Evolutionary conservation across 2,329 filamentous ascomycete species (phyloP).

Genomic region (Colletotrichum higginsianum): DNA sequence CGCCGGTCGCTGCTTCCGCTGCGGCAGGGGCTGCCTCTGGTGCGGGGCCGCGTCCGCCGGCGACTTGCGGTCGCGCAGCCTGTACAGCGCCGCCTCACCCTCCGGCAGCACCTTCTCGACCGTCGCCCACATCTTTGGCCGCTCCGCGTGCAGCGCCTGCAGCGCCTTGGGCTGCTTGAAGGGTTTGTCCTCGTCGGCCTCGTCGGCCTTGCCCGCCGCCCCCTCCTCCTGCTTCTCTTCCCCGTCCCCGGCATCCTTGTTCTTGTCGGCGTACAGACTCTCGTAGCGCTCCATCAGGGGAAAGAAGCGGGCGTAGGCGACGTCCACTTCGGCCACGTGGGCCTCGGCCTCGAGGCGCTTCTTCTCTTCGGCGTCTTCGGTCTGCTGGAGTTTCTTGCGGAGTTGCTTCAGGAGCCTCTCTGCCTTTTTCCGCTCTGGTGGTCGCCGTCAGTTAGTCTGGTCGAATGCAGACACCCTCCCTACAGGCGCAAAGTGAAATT

Average conservation of each 20-base stretch:
- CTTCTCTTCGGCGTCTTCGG: constrained; percentile 66
- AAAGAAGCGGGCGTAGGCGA: constrained; percentile 81
- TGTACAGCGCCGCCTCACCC: constrained; percentile 66
- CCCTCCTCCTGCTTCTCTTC: constrained; percentile 54
- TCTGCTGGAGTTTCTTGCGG: constrained; percentile 68
- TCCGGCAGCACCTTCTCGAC: constrained; percentile 76
- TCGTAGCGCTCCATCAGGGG: constrained; percentile 81
- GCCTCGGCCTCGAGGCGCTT: constrained; percentile 68
- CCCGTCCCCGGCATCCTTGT: constrained; percentile 56
- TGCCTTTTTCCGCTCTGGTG: constrained; percentile 80
- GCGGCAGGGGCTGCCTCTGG: constrained; percentile 33
- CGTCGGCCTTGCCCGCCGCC: constrained; percentile 55
- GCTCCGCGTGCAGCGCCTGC: constrained; percentile 58
- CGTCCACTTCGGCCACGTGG: constrained; percentile 80
- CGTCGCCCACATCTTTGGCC: constrained; percentile 76
- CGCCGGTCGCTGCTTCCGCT: constrained; percentile 41
- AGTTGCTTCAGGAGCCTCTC: constrained; percentile 76
- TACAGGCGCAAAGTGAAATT: neutral
- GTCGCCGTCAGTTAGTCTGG: constrained; percentile 1
- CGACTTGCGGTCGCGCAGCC: constrained; percentile 67
- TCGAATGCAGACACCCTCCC: neutral
- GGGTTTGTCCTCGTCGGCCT: constrained; percentile 52
- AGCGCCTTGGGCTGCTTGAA: constrained; percentile 57
- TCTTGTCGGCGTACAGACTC: constrained; percentile 67
- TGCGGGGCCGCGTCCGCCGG: constrained; percentile 45